These are phyloP conservation scores for Penicillium sp. DNA, from an alignment of 2,329 filamentous ascomycete genomes.

Conservation along the genomic window DNA sequence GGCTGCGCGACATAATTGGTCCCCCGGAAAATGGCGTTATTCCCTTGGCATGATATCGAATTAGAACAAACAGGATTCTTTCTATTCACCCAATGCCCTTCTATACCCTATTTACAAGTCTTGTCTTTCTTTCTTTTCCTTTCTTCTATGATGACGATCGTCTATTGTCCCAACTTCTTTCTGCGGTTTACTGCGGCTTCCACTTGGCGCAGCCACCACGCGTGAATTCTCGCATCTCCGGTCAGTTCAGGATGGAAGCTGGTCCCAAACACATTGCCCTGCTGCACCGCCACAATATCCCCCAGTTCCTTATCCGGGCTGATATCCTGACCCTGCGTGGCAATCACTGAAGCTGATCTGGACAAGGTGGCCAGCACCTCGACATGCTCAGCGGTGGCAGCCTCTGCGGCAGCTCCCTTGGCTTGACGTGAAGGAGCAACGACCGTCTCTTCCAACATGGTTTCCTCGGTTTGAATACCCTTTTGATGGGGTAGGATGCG, in stretches of 20 bases:
- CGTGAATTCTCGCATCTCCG: slow-evolving; percentile 82
- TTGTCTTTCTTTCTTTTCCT: no score
- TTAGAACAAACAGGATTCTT: slow-evolving; percentile 26
- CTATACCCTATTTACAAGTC: slow-evolving; percentile 33
- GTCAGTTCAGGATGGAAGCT: slow-evolving; percentile 97
- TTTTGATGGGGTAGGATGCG: slow-evolving; percentile 64
- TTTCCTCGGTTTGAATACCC: slow-evolving; percentile 58
- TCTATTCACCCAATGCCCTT: slow-evolving; percentile 24
- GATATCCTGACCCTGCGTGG: slow-evolving; percentile 47
- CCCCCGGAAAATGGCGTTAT: slow-evolving; percentile 36
- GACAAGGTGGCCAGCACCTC: slow-evolving; percentile 64
- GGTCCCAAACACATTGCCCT: slow-evolving; percentile 90
- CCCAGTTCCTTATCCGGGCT: slow-evolving; percentile 51
- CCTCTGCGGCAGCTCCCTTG: slow-evolving; percentile 49
- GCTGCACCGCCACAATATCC: slow-evolving; percentile 85
- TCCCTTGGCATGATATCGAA: slow-evolving; percentile 34
- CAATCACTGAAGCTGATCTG: slow-evolving; percentile 54
- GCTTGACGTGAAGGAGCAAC: slow-evolving; percentile 61
- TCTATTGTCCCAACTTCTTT: slow-evolving; percentile 26
- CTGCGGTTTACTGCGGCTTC: slow-evolving; percentile 44
- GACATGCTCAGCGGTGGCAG: slow-evolving; percentile 54
- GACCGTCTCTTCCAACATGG: slow-evolving; percentile 54
- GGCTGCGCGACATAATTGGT: slow-evolving; percentile 2
- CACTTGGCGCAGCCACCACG: slow-evolving; percentile 87
- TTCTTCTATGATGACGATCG: slow-evolving; percentile 15